Base-by-base conservation (phyloP, 179 eudicot species). In the Silene noctiflora region DNA sequence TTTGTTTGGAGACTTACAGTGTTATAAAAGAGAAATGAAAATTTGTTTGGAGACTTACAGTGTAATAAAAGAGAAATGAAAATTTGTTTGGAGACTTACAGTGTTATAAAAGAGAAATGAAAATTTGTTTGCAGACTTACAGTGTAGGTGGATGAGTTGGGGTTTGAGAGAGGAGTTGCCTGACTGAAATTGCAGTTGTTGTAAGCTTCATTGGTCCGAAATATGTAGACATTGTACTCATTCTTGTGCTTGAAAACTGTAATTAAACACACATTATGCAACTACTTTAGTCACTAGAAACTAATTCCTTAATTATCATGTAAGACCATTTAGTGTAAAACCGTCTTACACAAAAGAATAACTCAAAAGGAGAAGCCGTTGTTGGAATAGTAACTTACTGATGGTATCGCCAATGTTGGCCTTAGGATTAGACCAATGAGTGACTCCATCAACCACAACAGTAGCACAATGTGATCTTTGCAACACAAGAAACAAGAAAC, bases 351-450 rank as follows among this genome's bases (percentile, higher is more conserved):
- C n/a, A n/a, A n/a, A n/a, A n/a, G n/a, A n/a, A n/a, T n/a, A n/a
- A n/a, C n/a, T n/a, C n/a, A n/a, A n/a, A n/a, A n/a, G n/a, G n/a
- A n/a, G n/a, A n/a, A n/a, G n/a, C n/a, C n/a, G n/a, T n/a, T n/a
- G n/a, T n/a, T 31, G 13, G 29, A n/a, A 62, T 3, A 5, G 17
- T 6, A 6, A 64, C 87, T 85, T 87, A 91, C 96, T 86, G 81
- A 93, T 83, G 17, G 96, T 83, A 67, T 93, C 98, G 58, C 98
- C 98, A 59, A 89, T 83, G 67, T 75, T 78, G 72, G 86, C 90
- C 80, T 78, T 56, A 33, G 96, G 96, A 75, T 88, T 73, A 35
- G 61, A 83, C 94, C 94, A 91, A 1, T 86, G 65, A 68, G 91
- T 81, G 78, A 88, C 82, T 59, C 96, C 98, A 87, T 93, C 96